Evolutionary conservation across 164 flowering plant genomes (phyloP).

Genomic region (Magnolia kwangsiensis): DNA sequence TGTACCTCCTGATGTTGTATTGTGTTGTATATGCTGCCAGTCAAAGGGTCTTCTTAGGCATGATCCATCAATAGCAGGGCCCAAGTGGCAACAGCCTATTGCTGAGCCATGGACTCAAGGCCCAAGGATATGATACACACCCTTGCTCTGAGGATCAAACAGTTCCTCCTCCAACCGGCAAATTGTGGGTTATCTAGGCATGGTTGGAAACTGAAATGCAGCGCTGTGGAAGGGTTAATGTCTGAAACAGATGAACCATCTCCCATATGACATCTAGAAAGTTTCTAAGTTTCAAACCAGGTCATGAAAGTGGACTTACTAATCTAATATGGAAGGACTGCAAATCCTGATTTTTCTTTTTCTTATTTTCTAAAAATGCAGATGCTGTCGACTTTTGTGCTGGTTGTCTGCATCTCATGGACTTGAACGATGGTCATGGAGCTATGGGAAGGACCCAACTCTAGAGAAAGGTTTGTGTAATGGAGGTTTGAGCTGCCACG

Average conservation of each 20-base stretch:
- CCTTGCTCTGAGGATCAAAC: too few species aligned
- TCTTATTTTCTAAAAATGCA: constrained; percentile 16
- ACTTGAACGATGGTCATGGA: constrained; percentile 59
- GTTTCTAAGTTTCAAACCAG: neutral
- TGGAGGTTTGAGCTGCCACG: constrained; percentile 40
- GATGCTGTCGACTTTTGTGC: constrained; percentile 93
- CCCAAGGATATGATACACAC: too few species aligned
- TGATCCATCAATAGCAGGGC: too few species aligned
- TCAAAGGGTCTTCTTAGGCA: too few species aligned
- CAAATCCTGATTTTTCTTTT: neutral
- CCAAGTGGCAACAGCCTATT: too few species aligned
- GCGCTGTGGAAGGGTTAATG: neutral
- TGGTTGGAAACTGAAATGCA: neutral
- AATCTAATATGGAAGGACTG: neutral
- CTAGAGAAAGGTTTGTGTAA: constrained; percentile 47
- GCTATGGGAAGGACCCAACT: constrained; percentile 75
- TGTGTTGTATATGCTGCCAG: too few species aligned
- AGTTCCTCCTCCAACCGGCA: too few species aligned
- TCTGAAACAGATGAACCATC: too few species aligned
- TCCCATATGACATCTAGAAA: too few species aligned
- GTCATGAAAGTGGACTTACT: neutral
- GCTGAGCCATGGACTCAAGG: too few species aligned
- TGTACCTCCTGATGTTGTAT: too few species aligned
- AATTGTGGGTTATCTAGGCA: neutral
- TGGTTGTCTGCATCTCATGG: constrained; percentile 71